These are phyloP conservation scores for Scedosporium dehoogii DNA, from an alignment of 2,329 filamentous ascomycete genomes.

Conservation along the genomic window DNA sequence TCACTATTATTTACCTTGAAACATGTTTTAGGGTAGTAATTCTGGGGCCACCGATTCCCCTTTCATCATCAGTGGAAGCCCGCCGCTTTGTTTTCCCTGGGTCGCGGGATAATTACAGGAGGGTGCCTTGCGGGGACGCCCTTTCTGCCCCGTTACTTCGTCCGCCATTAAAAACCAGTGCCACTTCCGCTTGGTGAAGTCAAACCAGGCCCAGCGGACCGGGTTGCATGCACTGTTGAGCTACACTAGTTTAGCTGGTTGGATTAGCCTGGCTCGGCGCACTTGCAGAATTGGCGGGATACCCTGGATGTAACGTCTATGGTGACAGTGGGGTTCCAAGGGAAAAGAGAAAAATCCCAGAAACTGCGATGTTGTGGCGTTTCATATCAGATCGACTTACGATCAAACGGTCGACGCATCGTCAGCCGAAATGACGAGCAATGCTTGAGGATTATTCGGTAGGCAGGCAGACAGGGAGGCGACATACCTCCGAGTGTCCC, in stretches of 20 bases:
- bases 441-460: neutral
- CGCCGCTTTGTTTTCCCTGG: neutral
- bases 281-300: neutral
- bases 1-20: neutral
- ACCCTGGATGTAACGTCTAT: neutral
- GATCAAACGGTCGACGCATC: neutral
- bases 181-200: no score
- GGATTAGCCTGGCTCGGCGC: neutral
- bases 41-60: neutral
- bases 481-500: no score
- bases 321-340: neutral
- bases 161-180: no score
- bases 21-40: neutral
- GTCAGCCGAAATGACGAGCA: neutral
- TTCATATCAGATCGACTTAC: neutral
- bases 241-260: no score
- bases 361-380: neutral
- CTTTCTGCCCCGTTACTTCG: neutral
- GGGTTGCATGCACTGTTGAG: no score
- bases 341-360: neutral
- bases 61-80: neutral
- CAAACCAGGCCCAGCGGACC: no score
- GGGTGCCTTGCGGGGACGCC: neutral
- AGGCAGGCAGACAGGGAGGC: no score
- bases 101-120: neutral